A percentile compares a stretch with the other conserved stretches of the same genome.
Conservation (phyloP, 495 filamentous ascomycete genomes). For the Opeltia flavorubescens region DNA sequence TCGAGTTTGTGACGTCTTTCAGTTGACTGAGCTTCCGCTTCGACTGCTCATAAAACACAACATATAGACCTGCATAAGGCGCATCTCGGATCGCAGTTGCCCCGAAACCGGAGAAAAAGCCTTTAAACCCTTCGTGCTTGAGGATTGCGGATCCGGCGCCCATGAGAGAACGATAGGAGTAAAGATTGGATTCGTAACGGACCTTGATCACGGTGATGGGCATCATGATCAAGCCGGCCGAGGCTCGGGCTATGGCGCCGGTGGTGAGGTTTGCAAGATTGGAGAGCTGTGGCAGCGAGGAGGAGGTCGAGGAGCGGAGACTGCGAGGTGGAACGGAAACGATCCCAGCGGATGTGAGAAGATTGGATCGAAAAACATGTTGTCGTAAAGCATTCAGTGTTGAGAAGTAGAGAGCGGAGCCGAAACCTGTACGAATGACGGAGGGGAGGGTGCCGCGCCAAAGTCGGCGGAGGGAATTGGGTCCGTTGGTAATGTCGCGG, state of each 20-base stretch:
- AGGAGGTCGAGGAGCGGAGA: slow-evolving; percentile 34
- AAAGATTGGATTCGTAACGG: slow-evolving; percentile 76
- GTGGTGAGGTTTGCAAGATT: slow-evolving; percentile 74
- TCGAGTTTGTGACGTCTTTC: slow-evolving; percentile 1
- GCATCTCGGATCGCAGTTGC: slow-evolving; percentile 89
- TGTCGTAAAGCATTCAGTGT: slow-evolving; percentile 71
- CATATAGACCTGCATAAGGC: slow-evolving; percentile 89
- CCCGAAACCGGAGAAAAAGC: slow-evolving; percentile 87
- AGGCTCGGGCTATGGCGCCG: slow-evolving; percentile 68
- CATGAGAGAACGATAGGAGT: slow-evolving; percentile 65
- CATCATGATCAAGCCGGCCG: slow-evolving; percentile 86
- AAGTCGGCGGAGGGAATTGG: slow-evolving; percentile 53
- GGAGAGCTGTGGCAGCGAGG: slow-evolving; percentile 68
- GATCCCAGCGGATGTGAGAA: slow-evolving; percentile 18
- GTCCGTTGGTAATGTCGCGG: slow-evolving; percentile 48
- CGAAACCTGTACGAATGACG: slow-evolving; percentile 81
- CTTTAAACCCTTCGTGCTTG: slow-evolving; percentile 55
- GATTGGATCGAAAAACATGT: slow-evolving; percentile 40
- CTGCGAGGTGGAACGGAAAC: slow-evolving; percentile 1
- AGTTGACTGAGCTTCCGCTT: slow-evolving; percentile 50
- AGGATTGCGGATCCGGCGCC: slow-evolving; percentile 64
- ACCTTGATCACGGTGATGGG: slow-evolving; percentile 95
- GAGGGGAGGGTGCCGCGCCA: slow-evolving; percentile 93
- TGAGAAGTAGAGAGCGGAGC: slow-evolving; percentile 89
- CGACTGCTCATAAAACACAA: slow-evolving; percentile 82